A percentile compares a stretch with the other conserved stretches of the same genome.
These are phyloP conservation scores for Carnegiea gigantea DNA, from an alignment of 179 eudicot species.

Conservation along the genomic window DNA sequence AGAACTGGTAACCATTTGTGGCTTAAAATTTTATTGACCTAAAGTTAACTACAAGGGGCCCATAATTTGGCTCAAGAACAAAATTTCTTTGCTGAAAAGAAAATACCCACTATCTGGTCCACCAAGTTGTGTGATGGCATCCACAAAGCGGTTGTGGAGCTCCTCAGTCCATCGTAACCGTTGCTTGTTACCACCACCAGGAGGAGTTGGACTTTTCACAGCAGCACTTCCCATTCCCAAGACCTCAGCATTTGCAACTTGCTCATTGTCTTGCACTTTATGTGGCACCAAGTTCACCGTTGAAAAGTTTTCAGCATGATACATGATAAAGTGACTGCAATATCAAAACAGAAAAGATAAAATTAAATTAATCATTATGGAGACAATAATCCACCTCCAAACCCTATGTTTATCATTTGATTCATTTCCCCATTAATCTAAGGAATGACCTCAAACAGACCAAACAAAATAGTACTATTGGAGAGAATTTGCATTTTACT, in stretches of 20 bases:
- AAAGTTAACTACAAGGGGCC: background rate
- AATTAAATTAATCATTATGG: background rate
- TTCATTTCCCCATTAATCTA: background rate
- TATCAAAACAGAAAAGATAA: constrained; percentile 11
- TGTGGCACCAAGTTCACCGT: constrained; percentile 48
- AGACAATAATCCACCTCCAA: background rate
- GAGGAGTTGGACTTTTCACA: constrained; percentile 35
- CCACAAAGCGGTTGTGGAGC: constrained; percentile 51
- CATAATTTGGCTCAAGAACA: background rate
- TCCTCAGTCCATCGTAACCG: constrained; percentile 50
- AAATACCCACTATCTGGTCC: constrained; percentile 60
- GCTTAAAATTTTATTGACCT: background rate
- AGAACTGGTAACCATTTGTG: background rate
- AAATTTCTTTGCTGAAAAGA: constrained; percentile 31
- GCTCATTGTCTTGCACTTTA: constrained; percentile 46
- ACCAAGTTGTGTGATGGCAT: constrained; percentile 52
- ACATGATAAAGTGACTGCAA: constrained; percentile 40
- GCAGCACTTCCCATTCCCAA: constrained; percentile 35
- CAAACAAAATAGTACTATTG: background rate
- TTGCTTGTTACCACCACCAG: constrained; percentile 44
- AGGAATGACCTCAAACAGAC: background rate
- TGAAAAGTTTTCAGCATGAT: constrained; percentile 46
- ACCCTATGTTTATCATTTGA: background rate
- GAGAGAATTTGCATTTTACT: background rate
- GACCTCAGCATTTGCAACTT: constrained; percentile 36